phyloP scores from a whole-genome alignment of 192 early-diverging fungal species.

The Irineochytrium annulatum region DNA sequence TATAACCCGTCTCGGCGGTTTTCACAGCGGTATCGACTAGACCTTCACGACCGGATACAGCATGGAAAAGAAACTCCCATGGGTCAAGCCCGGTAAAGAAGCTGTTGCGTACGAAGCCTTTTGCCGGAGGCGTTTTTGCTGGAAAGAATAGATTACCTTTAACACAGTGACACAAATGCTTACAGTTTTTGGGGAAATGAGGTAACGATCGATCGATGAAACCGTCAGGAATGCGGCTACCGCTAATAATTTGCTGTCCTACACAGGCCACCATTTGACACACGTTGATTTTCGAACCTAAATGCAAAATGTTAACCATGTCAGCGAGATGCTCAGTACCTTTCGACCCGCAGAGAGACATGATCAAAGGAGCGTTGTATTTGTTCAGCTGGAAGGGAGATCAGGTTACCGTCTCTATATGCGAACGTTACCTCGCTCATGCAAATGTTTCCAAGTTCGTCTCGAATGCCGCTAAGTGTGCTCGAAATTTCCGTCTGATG shows the following conservation, averaged over 20 bases:
- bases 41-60: conserved; percentile 98
- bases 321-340: conserved; percentile 38
- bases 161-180: conserved; percentile 17
- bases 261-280: conserved; percentile 99
- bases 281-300: conserved; percentile 95
- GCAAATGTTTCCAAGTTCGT: conserved; percentile 85
- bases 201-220: conserved; percentile 96
- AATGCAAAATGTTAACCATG: conserved; percentile 18
- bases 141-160: conserved; percentile 18
- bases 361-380: conserved; percentile 95
- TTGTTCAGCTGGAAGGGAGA: too few relatives aligned
- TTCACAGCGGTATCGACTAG: conserved; percentile 99
- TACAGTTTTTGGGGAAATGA: conserved; percentile 88
- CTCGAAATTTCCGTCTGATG: conserved; percentile 68
- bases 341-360: conserved; percentile 99
- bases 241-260: conserved; percentile 98
- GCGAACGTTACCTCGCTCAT: too few relatives aligned
- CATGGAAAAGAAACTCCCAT: conserved; percentile 98
- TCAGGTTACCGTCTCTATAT: too few relatives aligned
- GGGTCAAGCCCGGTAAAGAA: conserved; percentile 96
- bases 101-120: conserved; percentile 96
- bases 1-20: conserved; percentile 99
- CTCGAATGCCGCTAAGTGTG: conserved; percentile 85
- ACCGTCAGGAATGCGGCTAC: conserved; percentile 92
- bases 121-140: conserved; percentile 86